A percentile compares a stretch with the other conserved stretches of the same genome.
Evolutionary conservation across 2,329 filamentous ascomycete genomes (phyloP).

Genomic region (Hymenoscyphus fructigenus): DNA sequence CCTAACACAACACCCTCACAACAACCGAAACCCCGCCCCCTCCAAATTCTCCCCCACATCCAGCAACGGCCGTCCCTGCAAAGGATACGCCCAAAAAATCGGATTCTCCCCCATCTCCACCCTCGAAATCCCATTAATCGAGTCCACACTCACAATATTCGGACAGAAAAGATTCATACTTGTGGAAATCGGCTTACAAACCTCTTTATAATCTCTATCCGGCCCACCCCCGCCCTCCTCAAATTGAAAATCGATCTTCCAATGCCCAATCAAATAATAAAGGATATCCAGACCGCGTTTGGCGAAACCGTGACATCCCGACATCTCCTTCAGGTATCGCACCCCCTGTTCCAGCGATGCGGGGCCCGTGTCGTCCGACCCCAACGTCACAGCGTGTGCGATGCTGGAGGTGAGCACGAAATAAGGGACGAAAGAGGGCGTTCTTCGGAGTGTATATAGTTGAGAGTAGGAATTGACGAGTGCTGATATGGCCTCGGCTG

Average conservation of each 20-base stretch:
- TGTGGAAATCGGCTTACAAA: constrained; percentile 19
- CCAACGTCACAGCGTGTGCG: constrained; percentile 29
- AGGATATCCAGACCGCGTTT: constrained; percentile 44
- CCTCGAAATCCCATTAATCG: constrained; percentile 29
- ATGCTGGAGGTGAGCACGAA: constrained; percentile 34
- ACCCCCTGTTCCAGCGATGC: constrained; percentile 53
- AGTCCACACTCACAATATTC: constrained; percentile 31
- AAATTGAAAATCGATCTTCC: constrained; percentile 55
- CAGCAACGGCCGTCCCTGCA: constrained; percentile 33
- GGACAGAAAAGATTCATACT: constrained; percentile 32
- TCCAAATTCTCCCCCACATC: constrained; percentile 14
- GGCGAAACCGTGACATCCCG: constrained; percentile 40
- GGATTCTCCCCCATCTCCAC: constrained; percentile 21
- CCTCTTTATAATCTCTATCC: constrained; percentile 40
- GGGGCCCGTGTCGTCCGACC: constrained; percentile 34
- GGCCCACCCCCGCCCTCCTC: constrained; percentile 18
- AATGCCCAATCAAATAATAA: constrained; percentile 56
- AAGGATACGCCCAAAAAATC: constrained; percentile 35
- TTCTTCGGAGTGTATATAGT: constrained; percentile 35
- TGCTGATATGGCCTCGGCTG: constrained; percentile 37
- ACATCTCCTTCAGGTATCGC: constrained; percentile 59
- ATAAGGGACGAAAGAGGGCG: constrained; percentile 37
- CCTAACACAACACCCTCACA: constrained; percentile 1
- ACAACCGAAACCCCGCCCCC: constrained; percentile 23
- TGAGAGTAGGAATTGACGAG: constrained; percentile 35